These are phyloP conservation scores for Corallochytrium limacisporum DNA, from an alignment of 78 protist genomes.

Conservation along the genomic window DNA sequence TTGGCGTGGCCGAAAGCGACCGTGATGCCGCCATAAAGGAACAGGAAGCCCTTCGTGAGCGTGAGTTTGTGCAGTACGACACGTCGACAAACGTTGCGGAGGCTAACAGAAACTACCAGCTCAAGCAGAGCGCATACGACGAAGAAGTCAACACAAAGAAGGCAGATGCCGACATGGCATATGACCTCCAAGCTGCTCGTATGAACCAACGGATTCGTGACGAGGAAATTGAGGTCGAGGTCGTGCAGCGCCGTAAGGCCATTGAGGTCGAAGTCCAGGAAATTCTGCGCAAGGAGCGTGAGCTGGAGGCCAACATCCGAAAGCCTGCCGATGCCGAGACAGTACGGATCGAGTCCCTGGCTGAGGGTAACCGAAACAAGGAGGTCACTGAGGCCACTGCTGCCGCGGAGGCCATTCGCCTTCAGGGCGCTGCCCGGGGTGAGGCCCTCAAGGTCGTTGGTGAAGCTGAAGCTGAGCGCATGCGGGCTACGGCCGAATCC, in stretches of 20 bases:
- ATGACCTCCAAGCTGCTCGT: not conserved
- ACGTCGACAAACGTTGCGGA: not conserved
- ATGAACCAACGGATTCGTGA: not conserved
- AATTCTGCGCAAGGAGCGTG: not conserved
- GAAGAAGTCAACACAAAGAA: not conserved
- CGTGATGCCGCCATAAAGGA: not conserved
- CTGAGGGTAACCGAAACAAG: not conserved
- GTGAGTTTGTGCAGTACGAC: not conserved
- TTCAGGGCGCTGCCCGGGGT: not conserved
- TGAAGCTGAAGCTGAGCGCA: not conserved
- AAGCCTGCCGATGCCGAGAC: constrained; percentile 1
- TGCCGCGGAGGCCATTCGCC: not conserved
- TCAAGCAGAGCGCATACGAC: not conserved
- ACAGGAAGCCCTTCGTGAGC: not conserved
- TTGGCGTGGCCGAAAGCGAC: constrained; percentile 5
- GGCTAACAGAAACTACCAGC: not conserved
- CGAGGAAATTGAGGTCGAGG: not conserved
- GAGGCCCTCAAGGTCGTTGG: not conserved
- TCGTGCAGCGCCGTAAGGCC: not conserved
- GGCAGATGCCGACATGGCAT: not conserved
- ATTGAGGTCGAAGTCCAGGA: constrained; percentile 6
- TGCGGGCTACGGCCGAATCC: not conserved
- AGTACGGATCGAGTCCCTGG: not conserved
- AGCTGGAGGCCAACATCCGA: not conserved
- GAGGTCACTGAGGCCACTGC: not conserved